Base-by-base conservation (phyloP, 2,329 filamentous ascomycete genomes). In the Alternaria sp. region DNA sequence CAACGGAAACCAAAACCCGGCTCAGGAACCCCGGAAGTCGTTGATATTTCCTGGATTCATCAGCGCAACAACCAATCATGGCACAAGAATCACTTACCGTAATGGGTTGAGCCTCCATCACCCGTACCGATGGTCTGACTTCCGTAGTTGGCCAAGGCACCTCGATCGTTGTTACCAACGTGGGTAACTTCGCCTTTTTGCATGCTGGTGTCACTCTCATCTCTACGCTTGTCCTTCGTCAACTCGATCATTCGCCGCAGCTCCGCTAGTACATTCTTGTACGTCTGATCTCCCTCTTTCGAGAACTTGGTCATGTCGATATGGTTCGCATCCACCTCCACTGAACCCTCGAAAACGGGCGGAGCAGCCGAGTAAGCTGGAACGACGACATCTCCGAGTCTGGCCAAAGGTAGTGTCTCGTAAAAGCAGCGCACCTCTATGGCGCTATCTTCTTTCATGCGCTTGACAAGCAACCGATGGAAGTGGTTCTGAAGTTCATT, bases 351-450 rank as follows among this genome's bases (percentile, higher is more conserved):
- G n/a, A n/a, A n/a, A n/a, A n/a, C n/a, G n/a, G n/a, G n/a, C n/a
- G n/a, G n/a, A n/a, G n/a, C n/a, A n/a, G n/a, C 43, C 43, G 43
- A 45, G 6, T 21, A 21, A 21, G 1, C 17, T 21, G 43, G 43
- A 45, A 45, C 43, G 1, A 45, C 1, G 17, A 45, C n/a, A n/a
- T n/a, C n/a, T n/a, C 10, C 6, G 11, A 45, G 0, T 3, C 17
- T 1, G 19, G 43, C 0, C 3, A 21, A 21, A 4, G 17, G 43
- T 0, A 45, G 0, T 0, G 0, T 45, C 43, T 45, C 43, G 17
- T 1, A 45, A 2, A 45, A 45, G 43, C 43, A 45, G 43, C 17
- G 3, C 1, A 45, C 43, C 1, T 21, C 11, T 13, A 21, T 3
- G 28, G 28, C 28, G 1, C 2, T 12, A 30, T 30, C 28, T 28